Evolutionary conservation across 345 rosid species (phyloP), one percentile per base, ranked within the genome.

Genomic region (Boechera stricta): DNA sequence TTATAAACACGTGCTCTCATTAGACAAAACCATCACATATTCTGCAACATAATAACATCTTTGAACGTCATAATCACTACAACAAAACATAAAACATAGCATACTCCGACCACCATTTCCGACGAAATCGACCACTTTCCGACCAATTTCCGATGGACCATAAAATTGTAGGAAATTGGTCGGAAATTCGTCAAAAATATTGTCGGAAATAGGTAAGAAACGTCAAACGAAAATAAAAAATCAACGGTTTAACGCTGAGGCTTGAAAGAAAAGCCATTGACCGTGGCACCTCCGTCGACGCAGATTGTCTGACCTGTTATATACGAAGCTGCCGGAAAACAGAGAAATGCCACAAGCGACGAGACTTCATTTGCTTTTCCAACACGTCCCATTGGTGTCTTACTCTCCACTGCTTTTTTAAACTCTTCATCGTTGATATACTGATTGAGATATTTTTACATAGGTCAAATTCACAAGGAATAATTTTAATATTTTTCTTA

Each of bases 301-400:
- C 84, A 79, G 31, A 87, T 84, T 11, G 85, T 59, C 62, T 88
- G 96, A 33, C 96, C 97, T 0, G 92, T 92, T 18, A 90, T 86
- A 77, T 90, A 88, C 21, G 96, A 85, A 51, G 96, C 80, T 15
- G 91, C 87, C 0, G 92, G 96, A 2, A 88, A 77, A 85, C 95
- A 87, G 11, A 90, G 85, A 79, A 79, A 92, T 21, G 84, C 90
- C n/a, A 84, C 91, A 2, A 85, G 75, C 1, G 91, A 85, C 10
- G 94, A 83, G 0, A 90, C 98, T 75, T 92, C 94, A 56, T 81
- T 76, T 7, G 96, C 75, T 64, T 90, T 90, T 65, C 91, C 94
- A 15, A 85, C 53, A 3, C 94, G 96, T 57, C 84, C 81, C 36
- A 86, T 82, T 6, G 94, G 91, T 21, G 96, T 87, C 52, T 81